phyloP scores from a whole-genome alignment of 2,329 filamentous ascomycete genomes.

The Peltaster fructicola region DNA sequence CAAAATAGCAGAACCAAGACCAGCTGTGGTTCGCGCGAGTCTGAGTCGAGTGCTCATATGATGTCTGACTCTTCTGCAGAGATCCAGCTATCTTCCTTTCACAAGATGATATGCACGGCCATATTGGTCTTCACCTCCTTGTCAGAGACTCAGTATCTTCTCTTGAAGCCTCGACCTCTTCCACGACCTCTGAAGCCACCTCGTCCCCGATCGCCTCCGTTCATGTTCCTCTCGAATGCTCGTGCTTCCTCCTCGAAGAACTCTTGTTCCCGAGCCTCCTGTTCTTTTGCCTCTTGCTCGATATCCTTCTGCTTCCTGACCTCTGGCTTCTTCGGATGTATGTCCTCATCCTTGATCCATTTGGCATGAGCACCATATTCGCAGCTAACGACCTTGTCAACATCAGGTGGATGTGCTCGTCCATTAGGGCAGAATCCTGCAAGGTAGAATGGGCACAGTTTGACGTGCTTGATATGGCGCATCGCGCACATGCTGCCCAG shows the following conservation, averaged over 20 bases:
- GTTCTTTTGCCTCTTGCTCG: conserved; percentile 47
- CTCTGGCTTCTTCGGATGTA: conserved; percentile 35
- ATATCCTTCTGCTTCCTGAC: conserved; percentile 52
- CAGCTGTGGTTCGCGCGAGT: no score
- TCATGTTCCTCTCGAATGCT: conserved; percentile 24
- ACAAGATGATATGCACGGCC: no score
- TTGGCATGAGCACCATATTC: conserved; percentile 66
- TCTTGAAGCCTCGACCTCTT: conserved; percentile 17
- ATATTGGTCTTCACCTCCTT: no score
- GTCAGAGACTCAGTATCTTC: conserved; percentile 4
- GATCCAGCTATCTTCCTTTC: no score
- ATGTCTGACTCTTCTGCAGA: no score
- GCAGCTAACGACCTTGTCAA: conserved; percentile 36
- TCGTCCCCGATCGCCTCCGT: conserved; percentile 32
- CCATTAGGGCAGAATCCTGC: conserved; percentile 91
- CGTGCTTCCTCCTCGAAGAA: conserved; percentile 35
- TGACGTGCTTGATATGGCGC: conserved; percentile 62
- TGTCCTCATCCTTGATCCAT: conserved; percentile 52
- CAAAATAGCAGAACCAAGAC: no score
- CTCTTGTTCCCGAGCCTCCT: conserved; percentile 39
- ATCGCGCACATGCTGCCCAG: conserved; percentile 75
- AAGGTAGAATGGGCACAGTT: conserved; percentile 68
- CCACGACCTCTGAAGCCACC: conserved; percentile 23
- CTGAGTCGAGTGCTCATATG: no score
- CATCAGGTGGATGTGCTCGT: conserved; percentile 16